Evolutionary conservation across 1,284 basidiomycete species (phyloP), one percentile per base, ranked within the genome.

Genomic region (Rhodotorula mucilaginosa): DNA sequence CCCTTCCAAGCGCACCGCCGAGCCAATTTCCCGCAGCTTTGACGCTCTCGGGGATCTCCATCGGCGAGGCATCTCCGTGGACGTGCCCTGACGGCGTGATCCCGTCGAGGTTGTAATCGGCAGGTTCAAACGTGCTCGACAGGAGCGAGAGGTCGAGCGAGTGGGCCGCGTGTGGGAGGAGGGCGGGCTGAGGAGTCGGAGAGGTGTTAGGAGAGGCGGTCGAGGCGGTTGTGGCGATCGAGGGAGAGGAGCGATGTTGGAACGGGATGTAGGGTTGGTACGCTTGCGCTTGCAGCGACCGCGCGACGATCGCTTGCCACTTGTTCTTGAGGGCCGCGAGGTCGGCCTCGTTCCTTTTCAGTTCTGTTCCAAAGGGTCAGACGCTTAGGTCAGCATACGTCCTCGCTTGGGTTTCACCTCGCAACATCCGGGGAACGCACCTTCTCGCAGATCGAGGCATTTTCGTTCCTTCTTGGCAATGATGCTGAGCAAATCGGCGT

Each of bases 391-490:
- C 18, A 58, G 31, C 29, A n/a, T 15, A 8, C 16, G 26, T 13
- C 16, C 56, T 58, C 57, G 57, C 34, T 34, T 34, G 34, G 8
- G 34, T 34, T 8, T 8, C 34, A 34, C 34, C 34, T 8, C 34
- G 34, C 34, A 34, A 34, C 34, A 34, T 34, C 34, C 34, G 34
- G 34, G 34, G 34, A 18, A 39, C 78, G 64, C 48, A 78, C 79
- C 79, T 71, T 81, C 80, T 57, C 80, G 73, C 26, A 81, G 68
- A 47, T 81, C 80, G 61, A 81, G 73, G 47, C 80, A 80, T 39
- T 78, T 78, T 19, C 80, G 72, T 72, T 81, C 80, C 69, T 81
- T 80, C 70, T 79, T 80, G 21, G 80, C 80, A 23, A 81, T 81
- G 49, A 78, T 75, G 54, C 74, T 78, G 15, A 81, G 68, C 8